Evolutionary conservation across 2,329 filamentous ascomycete species (phyloP), one percentile per base, ranked within the genome.

Genomic region (Clathrospora elynae): DNA sequence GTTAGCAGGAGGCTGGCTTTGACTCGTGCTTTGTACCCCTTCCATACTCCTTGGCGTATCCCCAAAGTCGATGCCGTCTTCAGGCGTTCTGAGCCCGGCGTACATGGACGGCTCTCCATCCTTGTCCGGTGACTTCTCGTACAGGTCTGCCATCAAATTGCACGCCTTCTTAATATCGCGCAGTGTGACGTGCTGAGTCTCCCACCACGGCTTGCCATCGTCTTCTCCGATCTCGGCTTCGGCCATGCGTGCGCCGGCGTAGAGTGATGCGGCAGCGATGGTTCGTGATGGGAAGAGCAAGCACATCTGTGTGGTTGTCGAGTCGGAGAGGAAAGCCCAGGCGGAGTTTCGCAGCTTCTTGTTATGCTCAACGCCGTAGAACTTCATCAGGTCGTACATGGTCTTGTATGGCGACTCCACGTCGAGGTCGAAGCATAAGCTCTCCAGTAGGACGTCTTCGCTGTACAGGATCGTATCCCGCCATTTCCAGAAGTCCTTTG

Each of bases 401-500:
- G 86, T 82, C 45, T 86, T 84, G 68, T 97, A 93, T 0, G 93
- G 92, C 47, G 90, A 88, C 55, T 95, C 88, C 18, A 96, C 78
- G 70, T 91, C 89, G 31, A 99, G 78, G 67, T 99, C 93, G 69
- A 99, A 99, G 47, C 91, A 97, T 12, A 99, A 78, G 31, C 84
- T 84, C 69, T 97, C 93, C 11, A 99, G 80, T 75, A 99, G 87
- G 29, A 92, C 77, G 67, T 97, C 93, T 72, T 99, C 93, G 64
- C 95, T 90, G 54, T 87, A 86, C 10, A 97, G 76, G 43, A 99
- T 95, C 45, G 87, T 93, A 66, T 99, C 93, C 49, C 90, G 83
- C 93, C 93, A 99, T 62, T 88, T 84, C 93, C 93, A 99, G 68
- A 93, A 99, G 66, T 99, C 93, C 65, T 96, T 97, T 57, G 88